phyloP scores from a whole-genome alignment of 805 yeast species.

The Kuraishia hungarica region DNA sequence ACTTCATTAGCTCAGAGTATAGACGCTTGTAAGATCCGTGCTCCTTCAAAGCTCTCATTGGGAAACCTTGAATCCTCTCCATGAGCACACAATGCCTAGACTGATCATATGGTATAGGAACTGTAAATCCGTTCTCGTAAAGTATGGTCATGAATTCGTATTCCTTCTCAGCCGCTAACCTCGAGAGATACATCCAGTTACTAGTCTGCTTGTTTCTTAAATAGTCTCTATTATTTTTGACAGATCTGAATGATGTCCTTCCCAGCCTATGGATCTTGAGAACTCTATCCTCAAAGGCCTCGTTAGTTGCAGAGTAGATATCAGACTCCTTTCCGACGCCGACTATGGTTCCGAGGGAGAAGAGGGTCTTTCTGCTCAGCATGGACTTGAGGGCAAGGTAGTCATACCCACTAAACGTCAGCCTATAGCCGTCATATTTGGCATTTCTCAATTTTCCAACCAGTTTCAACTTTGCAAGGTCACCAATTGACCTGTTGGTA shows the following conservation, averaged over 20 bases:
- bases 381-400: constrained; percentile 83
- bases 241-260: constrained; percentile 85
- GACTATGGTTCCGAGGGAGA: constrained; percentile 76
- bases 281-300: constrained; percentile 52
- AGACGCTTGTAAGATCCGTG: constrained; percentile 63
- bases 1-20: constrained; percentile 80
- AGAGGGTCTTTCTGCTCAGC: constrained; percentile 63
- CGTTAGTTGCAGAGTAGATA: constrained; percentile 74
- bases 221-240: constrained; percentile 91
- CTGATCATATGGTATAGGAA: constrained; percentile 83
- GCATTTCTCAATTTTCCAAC: constrained; percentile 80
- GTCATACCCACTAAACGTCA: constrained; percentile 87
- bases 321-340: constrained; percentile 99
- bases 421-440: constrained; percentile 87
- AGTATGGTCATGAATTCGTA: constrained; percentile 78
- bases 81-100: constrained; percentile 89
- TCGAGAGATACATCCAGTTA: constrained; percentile 88
- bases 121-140: constrained; percentile 66
- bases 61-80: constrained; percentile 86
- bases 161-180: constrained; percentile 89
- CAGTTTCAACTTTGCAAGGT: constrained; percentile 78
- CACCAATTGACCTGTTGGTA: constrained; percentile 72
- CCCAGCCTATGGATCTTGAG: constrained; percentile 91
- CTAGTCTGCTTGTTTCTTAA: constrained; percentile 61
- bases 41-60: constrained; percentile 75